A percentile compares a stretch with the other conserved stretches of the same genome.
Evolutionary conservation across 768 basidiomycete genomes (phyloP).

Genomic region (Coprinellus micaceus): DNA sequence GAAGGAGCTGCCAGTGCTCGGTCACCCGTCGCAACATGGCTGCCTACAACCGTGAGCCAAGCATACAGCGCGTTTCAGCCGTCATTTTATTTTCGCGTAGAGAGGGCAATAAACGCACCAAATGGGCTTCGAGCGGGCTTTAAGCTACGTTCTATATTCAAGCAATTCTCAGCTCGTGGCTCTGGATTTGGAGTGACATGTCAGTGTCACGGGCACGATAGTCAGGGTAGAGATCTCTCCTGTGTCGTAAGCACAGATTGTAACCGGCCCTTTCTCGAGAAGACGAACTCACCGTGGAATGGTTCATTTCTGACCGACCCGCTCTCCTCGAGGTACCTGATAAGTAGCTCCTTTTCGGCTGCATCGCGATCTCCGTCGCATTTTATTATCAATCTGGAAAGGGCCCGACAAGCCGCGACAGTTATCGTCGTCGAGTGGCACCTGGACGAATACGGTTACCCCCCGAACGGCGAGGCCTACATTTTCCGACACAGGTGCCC

Average conservation of each 20-base stretch:
- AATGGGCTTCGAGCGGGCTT: conserved; percentile 1
- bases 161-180: not conserved
- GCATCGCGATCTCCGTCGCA: no score
- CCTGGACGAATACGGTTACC: no score
- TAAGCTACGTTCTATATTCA: not conserved
- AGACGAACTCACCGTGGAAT: not conserved
- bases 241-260: not conserved
- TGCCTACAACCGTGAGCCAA: not conserved
- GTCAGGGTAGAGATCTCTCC: not conserved
- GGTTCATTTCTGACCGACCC: not conserved
- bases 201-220: not conserved
- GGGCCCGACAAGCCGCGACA: no score
- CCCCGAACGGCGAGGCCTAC: no score
- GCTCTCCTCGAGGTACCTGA: no score
- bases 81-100: not conserved
- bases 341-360: no score
- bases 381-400: no score
- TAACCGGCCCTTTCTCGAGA: not conserved
- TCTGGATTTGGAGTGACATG: not conserved
- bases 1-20: not conserved
- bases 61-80: not conserved
- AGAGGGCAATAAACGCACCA: conserved; percentile 1
- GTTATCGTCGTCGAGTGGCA: no score
- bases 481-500: no score
- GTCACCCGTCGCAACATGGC: not conserved